Base-by-base conservation (phyloP, 2,329 filamentous ascomycete genomes). In the Escovopsis sp. region DNA sequence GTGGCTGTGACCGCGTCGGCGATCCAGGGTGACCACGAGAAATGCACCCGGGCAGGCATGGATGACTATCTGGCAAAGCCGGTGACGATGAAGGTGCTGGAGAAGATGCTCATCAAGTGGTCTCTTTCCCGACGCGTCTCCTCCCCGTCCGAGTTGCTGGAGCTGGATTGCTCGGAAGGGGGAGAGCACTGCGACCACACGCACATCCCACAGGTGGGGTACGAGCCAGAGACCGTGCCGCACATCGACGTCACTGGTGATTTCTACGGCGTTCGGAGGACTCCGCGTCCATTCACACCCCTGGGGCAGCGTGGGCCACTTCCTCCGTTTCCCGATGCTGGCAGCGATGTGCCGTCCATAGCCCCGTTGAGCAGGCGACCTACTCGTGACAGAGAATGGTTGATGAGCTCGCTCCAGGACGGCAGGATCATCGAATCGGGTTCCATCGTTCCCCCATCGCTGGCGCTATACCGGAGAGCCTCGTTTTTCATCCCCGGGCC, bases 1-100 rank as follows among this genome's bases (percentile, higher is more conserved):
- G 77, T 87, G 32, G 82, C 82, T n/a, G 84, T 87, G 79, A 87
- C 82, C 0, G 83, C 81, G 5, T 83, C 77, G 4, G 82, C 82
- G 1, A 85, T 86, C 34, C 79, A 84, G 53, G 82, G 82, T 5
- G 82, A 87, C 51, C 68, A 72, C 39, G 81, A 86, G 54, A 85
- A 84, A 54, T 86, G 81, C 53, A 72, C 74, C 45, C 71, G 70
- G 46, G 79, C 80, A 8, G 82, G 82, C 29, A 86, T 86, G 82
- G 81, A 86, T 49, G 80, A 84, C 52, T 81, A 84, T 51, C 63
- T 84, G 9, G 66, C 76, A n/a, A 84, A 84, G 53, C 82, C 81
- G 2, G 81, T 86, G 34, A 81, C 79, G 50, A 74, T 78, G 48
- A 70, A 71, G 40, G 70, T 76, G 5, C 60, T 86, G 7, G 81